Base-by-base conservation (phyloP, 306 rosid genomes). In the Alnus glutinosa region DNA sequence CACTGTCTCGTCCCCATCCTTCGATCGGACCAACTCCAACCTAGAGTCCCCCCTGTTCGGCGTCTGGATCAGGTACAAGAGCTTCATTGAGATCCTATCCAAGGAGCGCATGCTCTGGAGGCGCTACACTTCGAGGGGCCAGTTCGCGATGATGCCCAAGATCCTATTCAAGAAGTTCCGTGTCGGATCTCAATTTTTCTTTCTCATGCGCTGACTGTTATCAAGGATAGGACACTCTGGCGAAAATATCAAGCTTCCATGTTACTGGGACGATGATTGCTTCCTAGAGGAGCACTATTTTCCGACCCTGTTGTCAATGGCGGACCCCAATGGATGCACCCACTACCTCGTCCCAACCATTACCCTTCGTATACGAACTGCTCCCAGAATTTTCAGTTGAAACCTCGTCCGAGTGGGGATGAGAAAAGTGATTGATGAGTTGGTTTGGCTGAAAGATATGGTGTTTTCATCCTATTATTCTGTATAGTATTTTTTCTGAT, bases 231-330 rank as follows among this genome's bases (percentile, higher is more conserved):
- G 55, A 75, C 77, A 7, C 75, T 95, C 9, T 95, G 99, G 99
- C 84, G 80, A 83, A 95, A 95, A 50, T 95, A 23, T 93, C 82
- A 88, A 86, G 76, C 15, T 88, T 63, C 98, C 99, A 0, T 95
- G 99, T 71, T 85, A 85, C 42, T 63, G 82, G 3, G 89, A 86
- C 9, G 91, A 86, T 10, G 89, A 93, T 52, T 95, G 99, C 69
- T 95, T 89, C 66, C 99, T 98, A 0, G 99, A 95, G 64, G 99
- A 95, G 52, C 99, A 95, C 70, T 95, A 95, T 81, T 95, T 95
- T 74, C 98, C 99, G 8, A 95, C 99, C 1, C 73, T 95, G 36
- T 66, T 95, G 48, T 91, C 97, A 5, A 95, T 90, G 98, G 73
- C 30, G 88, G 99, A 95, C 84, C 88, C 91, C 15, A 85, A 78